phyloP scores from a whole-genome alignment of 2,329 filamentous ascomycete genomes.

The Scedosporium aurantiacum region DNA sequence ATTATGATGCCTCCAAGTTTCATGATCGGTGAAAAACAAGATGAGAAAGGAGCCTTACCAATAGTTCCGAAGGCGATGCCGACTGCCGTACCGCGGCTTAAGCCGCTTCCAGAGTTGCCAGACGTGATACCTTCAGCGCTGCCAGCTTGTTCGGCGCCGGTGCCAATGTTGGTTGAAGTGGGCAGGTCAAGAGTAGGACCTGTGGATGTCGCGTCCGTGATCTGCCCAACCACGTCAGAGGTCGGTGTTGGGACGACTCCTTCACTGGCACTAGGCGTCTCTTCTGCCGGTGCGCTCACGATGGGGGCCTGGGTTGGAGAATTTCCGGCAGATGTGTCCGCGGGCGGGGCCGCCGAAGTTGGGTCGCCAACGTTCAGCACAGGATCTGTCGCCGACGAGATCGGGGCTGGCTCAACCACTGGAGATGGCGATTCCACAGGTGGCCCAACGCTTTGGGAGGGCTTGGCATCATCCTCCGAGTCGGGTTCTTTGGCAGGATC shows the following conservation, averaged over 20 bases:
- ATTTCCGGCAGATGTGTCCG: not conserved
- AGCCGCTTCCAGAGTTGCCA: not conserved
- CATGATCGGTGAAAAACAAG: not conserved
- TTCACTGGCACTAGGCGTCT: not conserved
- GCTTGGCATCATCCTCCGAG: not conserved
- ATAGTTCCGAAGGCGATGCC: constrained; percentile 1
- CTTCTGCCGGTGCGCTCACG: not conserved
- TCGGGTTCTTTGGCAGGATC: not conserved
- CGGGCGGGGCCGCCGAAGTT: not conserved
- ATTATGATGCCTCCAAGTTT: not conserved
- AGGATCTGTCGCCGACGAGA: not conserved
- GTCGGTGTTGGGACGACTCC: not conserved
- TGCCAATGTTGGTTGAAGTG: not conserved
- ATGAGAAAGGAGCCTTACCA: not conserved
- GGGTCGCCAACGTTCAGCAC: not conserved
- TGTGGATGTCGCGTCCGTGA: not conserved
- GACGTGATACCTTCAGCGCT: not conserved
- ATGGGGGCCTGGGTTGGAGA: not conserved
- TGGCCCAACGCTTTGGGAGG: not conserved
- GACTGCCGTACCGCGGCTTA: not conserved
- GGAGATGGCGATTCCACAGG: not conserved
- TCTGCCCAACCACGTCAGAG: not conserved
- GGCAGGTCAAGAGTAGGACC: not conserved
- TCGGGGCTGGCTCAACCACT: not conserved
- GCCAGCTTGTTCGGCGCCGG: not conserved